A percentile compares a stretch with the other conserved stretches of the same genome.
phyloP scores from a whole-genome alignment of 148 eudicot species.

The Cornus kousa region DNA sequence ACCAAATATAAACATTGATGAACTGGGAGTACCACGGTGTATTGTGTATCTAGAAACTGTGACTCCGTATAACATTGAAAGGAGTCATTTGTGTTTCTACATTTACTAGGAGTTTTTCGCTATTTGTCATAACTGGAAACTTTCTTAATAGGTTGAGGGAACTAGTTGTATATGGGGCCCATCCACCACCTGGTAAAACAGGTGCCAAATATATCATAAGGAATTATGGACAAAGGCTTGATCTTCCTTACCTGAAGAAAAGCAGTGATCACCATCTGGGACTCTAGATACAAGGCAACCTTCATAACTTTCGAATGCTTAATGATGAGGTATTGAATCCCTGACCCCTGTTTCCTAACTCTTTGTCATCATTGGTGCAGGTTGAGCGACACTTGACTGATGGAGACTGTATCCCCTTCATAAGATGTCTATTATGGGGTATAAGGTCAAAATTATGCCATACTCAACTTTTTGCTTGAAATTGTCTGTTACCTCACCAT shows the following conservation, averaged over 20 bases:
- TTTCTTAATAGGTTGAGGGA: not conserved
- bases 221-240: not conserved
- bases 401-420: not conserved
- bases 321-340: not conserved
- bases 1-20: not conserved
- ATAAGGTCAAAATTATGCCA: not conserved
- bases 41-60: not conserved
- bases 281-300: not conserved
- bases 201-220: not conserved
- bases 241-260: not conserved
- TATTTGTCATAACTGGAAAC: not conserved
- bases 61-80: not conserved
- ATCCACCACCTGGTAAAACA: not conserved
- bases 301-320: not conserved
- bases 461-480: conserved; percentile 1
- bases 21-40: not conserved
- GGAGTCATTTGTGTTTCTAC: not conserved
- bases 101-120: not conserved
- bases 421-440: conserved; percentile 2
- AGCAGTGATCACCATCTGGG: not conserved
- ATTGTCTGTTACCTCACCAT: not conserved
- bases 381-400: not conserved
- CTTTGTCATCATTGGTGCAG: not conserved
- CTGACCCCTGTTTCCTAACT: not conserved
- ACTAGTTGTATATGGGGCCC: not conserved